These are phyloP conservation scores for Chlamydomonas schloesseri DNA, from an alignment of 139 green algal species.

Conservation along the genomic window DNA sequence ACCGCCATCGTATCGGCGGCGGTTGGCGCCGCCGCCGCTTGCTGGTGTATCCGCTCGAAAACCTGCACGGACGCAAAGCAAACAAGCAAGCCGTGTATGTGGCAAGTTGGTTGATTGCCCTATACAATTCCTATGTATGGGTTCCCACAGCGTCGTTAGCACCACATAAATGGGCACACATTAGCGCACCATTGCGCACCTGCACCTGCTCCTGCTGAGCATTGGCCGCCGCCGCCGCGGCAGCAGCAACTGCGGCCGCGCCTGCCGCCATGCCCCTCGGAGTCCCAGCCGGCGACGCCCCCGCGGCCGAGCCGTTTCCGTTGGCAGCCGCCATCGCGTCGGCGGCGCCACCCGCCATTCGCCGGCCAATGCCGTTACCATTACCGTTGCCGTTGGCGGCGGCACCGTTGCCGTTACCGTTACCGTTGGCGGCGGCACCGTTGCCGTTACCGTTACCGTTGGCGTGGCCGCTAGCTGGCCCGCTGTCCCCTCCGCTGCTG, in stretches of 20 bases:
- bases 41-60: background rate
- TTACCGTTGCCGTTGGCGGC: background rate
- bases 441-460: no score
- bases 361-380: background rate
- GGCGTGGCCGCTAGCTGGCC: background rate
- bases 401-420: background rate
- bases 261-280: no score
- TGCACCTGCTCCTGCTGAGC: background rate
- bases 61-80: no score
- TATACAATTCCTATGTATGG: no score
- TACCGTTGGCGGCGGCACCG: background rate
- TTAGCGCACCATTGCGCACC: no score
- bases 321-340: no score
- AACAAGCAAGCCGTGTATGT: no score
- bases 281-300: no score
- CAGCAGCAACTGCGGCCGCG: background rate
- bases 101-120: no score
- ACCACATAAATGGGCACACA: no score
- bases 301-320: no score
- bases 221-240: background rate
- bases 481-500: background rate
- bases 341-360: background rate
- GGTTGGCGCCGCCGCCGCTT: background rate
- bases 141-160: no score
- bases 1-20: constrained; percentile 17